phyloP scores from a whole-genome alignment of 1,284 basidiomycete genomes.

The Phenoliferia sp. region DNA sequence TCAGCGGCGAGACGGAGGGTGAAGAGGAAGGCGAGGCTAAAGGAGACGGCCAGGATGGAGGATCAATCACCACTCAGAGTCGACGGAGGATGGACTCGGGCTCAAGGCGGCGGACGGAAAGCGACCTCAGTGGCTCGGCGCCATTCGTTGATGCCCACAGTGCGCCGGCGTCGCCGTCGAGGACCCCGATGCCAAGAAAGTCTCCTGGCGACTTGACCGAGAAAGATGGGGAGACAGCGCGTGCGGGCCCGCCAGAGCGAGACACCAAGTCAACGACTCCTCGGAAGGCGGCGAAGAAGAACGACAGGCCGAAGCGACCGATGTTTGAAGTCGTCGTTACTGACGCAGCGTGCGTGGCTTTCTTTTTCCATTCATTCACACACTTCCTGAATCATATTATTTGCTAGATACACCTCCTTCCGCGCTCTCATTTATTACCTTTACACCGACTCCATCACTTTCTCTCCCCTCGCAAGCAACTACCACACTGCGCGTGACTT shows the following conservation, averaged over 20 bases:
- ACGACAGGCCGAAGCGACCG: background rate
- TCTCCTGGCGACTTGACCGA: background rate
- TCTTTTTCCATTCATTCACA: no score
- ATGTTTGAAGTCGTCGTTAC: constrained; percentile 29
- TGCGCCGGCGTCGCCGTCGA: constrained; percentile 23
- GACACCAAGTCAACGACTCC: background rate
- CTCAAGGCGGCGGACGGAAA: background rate
- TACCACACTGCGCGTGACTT: constrained; percentile 35
- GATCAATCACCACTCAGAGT: background rate
- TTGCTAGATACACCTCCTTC: constrained; percentile 42
- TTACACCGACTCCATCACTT: constrained; percentile 43
- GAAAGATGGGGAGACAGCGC: background rate
- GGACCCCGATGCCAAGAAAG: background rate
- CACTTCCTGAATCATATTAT: no score
- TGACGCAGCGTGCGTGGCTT: constrained; percentile 24
- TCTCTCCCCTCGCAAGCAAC: constrained; percentile 37
- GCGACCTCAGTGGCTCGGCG: background rate
- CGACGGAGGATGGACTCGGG: background rate
- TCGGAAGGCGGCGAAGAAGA: background rate
- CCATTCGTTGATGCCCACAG: constrained; percentile 17
- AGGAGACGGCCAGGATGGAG: background rate
- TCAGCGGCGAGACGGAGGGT: background rate
- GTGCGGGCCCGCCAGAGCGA: background rate
- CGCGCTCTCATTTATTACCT: constrained; percentile 43
- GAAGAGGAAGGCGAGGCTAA: background rate